Evolutionary conservation across 176 grass and related monocot species (phyloP).

Genomic region (barley (Hordeum vulgare)): DNA sequence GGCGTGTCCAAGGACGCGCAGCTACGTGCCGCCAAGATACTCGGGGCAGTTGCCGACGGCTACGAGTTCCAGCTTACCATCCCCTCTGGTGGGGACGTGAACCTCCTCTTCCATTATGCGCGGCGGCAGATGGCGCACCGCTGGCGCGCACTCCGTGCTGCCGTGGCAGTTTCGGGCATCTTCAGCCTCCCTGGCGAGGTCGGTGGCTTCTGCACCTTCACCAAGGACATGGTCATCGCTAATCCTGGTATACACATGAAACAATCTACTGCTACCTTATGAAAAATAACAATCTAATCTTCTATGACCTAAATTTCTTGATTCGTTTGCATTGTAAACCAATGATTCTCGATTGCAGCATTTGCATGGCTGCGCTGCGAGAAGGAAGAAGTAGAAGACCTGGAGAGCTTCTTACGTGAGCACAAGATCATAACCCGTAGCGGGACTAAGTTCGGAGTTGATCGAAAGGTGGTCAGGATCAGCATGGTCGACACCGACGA

Average conservation of each 20-base stretch:
- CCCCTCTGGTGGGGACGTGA: neutral
- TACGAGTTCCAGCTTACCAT: constrained; percentile 20
- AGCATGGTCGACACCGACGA: constrained; percentile 66
- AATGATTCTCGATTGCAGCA: constrained; percentile 8
- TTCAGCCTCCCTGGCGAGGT: constrained; percentile 36
- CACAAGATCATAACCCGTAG: constrained; percentile 40
- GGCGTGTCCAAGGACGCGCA: constrained; percentile 91
- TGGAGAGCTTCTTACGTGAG: constrained; percentile 29
- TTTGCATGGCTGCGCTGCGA: constrained; percentile 61
- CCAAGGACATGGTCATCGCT: neutral
- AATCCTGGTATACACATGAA: constrained; percentile 20
- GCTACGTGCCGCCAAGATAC: constrained; percentile 63
- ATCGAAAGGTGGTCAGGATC: constrained; percentile 25
- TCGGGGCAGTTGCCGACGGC: constrained; percentile 32
- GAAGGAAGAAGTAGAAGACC: constrained; percentile 24
- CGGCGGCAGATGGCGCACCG: constrained; percentile 22
- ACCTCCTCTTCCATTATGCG: constrained; percentile 41
- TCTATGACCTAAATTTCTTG: no score
- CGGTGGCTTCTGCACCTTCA: constrained; percentile 28
- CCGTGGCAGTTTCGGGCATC: constrained; percentile 21
- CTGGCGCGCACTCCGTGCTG: constrained; percentile 35
- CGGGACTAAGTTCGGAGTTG: constrained; percentile 38
- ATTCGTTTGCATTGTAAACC: neutral
- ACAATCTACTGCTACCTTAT: neutral
- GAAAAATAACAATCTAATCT: neutral